phyloP scores from a whole-genome alignment of 306 rosid species.

The Senna tora region DNA sequence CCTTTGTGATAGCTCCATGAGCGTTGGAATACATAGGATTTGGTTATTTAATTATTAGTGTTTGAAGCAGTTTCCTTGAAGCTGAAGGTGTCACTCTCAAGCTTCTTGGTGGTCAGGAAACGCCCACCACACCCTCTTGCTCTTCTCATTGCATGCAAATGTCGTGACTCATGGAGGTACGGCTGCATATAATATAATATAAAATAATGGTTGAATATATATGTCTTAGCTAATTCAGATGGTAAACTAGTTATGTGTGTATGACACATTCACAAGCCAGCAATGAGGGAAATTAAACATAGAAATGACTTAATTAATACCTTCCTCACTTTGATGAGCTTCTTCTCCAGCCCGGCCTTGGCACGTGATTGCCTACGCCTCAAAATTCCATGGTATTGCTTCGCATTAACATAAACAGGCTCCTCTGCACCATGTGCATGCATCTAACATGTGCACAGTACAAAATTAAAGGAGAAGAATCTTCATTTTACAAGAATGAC shows the following conservation, averaged over 20 bases:
- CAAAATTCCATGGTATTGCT: slow-evolving; percentile 91
- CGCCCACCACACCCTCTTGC: slow-evolving; percentile 57
- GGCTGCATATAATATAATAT: slow-evolving; percentile 53
- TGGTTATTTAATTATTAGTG: too few relatives aligned
- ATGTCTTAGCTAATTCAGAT: too few relatives aligned
- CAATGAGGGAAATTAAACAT: neutral
- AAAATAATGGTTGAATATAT: too few relatives aligned
- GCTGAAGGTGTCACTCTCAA: neutral
- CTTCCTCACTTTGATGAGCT: slow-evolving; percentile 71
- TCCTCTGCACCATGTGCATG: slow-evolving; percentile 71
- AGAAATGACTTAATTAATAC: slow-evolving; percentile 41
- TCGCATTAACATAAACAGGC: slow-evolving; percentile 89
- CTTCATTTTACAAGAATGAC: neutral
- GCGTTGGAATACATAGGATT: neutral
- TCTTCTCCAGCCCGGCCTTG: slow-evolving; percentile 80
- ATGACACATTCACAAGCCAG: too few relatives aligned
- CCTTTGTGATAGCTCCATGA: too few relatives aligned
- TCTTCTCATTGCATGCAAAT: slow-evolving; percentile 59
- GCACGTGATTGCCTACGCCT: slow-evolving; percentile 88
- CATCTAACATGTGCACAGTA: slow-evolving; percentile 45
- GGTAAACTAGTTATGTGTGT: neutral
- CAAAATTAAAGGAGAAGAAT: neutral
- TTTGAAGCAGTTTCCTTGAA: too few relatives aligned
- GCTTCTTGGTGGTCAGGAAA: slow-evolving; percentile 45
- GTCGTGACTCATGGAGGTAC: slow-evolving; percentile 59